Base-by-base conservation (phyloP, 2,329 filamentous ascomycete genomes). In the Elsinoe necatrix region DNA sequence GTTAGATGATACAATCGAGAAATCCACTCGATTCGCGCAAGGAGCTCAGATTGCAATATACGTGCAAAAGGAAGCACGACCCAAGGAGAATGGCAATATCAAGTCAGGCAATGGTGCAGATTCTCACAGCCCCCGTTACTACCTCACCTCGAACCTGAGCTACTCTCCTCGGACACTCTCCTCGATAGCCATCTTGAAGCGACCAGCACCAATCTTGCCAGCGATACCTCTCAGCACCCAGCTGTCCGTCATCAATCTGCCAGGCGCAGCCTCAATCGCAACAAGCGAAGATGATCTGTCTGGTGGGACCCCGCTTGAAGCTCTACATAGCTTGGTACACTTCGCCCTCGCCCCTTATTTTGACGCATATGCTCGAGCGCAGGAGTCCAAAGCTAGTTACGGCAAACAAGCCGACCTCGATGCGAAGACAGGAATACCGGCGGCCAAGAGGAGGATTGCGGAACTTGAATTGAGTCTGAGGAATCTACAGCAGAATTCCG, bases 361-460 rank as follows among this genome's bases (percentile, higher is more conserved):
- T 69, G 92, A 99, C 76, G 92, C 91, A 64, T 95, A 90, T 70
- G 95, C 91, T 58, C 92, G 90, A 74, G 86, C 80, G 61, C 85
- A 89, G 65, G 86, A 89, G 67, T 73, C 81, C 52, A 74, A 75
- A 57, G 81, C 80, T 67, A 82, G 83, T 14, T 75, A 78, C 29
- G 64, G 70, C 56, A 85, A 88, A 67, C 84, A 83, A 61, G 82
- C 86, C 18, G 91, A 97, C 66, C 84, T 88, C 52, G 93, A 97
- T 67, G 84, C 88, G 43, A 95, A 95, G 75, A 95, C 89, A 16
- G 93, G 93, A 59, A 91, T 98, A 61, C 90, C 93, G 14, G 89
- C 92, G n/a, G 92, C 93, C 18, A 95, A 95, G 78, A 95, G 95
- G 80, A 89, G 90, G 67, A 85, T 97, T 70, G 93, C 92, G 52